These are phyloP conservation scores for Chalaropsis ovoidea DNA, from an alignment of 2,329 filamentous ascomycete genomes.

Conservation along the genomic window DNA sequence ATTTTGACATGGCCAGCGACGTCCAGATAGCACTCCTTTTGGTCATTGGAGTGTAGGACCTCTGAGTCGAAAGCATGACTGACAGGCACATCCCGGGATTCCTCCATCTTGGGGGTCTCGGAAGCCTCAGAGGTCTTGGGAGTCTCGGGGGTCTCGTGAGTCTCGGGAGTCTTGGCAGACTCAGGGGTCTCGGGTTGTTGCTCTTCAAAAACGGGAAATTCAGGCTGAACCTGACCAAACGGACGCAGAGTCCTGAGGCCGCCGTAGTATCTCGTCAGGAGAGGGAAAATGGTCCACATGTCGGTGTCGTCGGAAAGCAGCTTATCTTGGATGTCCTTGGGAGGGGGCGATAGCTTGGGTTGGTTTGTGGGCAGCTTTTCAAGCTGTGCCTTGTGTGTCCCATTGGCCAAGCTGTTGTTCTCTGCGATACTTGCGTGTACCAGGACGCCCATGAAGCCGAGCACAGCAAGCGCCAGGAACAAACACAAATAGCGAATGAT, in stretches of 20 bases:
- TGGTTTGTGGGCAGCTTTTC: slow-evolving; percentile 40
- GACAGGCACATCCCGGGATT: slow-evolving; percentile 5
- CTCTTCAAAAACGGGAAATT: slow-evolving; percentile 63
- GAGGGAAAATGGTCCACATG: slow-evolving; percentile 72
- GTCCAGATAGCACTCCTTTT: slow-evolving; percentile 72
- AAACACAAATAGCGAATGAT: slow-evolving; percentile 71
- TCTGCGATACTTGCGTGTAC: slow-evolving; percentile 63
- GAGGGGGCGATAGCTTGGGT: not conserved
- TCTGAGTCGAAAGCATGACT: slow-evolving; percentile 36
- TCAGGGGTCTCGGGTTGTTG: slow-evolving; percentile 36
- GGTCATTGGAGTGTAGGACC: slow-evolving; percentile 48
- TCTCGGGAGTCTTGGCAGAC: slow-evolving; percentile 4
- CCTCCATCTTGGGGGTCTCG: not conserved
- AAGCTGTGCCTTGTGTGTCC: slow-evolving; percentile 31
- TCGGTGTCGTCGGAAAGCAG: slow-evolving; percentile 29
- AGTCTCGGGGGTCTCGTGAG: slow-evolving; percentile 21
- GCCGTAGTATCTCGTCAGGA: slow-evolving; percentile 81
- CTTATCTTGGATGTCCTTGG: not conserved
- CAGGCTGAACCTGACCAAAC: slow-evolving; percentile 57
- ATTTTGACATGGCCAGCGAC: slow-evolving; percentile 52
- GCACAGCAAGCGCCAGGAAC: slow-evolving; percentile 54
- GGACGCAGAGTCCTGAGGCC: slow-evolving; percentile 65
- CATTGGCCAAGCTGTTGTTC: slow-evolving; percentile 52
- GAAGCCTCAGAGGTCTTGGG: not conserved
- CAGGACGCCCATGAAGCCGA: slow-evolving; percentile 68